These are phyloP conservation scores for Entomortierella beljakovae DNA, from an alignment of 192 early-diverging fungal genomes.

Conservation along the genomic window DNA sequence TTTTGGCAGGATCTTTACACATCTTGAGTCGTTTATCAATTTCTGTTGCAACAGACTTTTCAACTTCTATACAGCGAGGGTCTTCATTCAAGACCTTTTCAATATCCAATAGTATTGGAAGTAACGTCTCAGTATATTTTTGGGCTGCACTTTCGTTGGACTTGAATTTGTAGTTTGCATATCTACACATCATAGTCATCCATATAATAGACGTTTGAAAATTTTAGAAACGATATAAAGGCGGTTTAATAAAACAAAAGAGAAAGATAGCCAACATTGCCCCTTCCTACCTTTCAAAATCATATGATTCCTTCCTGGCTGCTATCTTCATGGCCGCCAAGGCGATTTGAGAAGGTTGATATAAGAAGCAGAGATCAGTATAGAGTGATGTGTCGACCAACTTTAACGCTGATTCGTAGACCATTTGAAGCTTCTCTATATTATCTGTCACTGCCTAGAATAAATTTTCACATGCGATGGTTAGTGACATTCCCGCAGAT, in stretches of 20 bases:
- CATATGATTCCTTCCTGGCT: conserved; percentile 62
- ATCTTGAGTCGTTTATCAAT: conserved; percentile 73
- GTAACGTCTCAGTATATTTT: conserved; percentile 54
- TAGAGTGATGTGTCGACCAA: conserved; percentile 70
- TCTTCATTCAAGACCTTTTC: conserved; percentile 57
- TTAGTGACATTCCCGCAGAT: too few relatives aligned
- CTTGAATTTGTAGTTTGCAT: conserved; percentile 41
- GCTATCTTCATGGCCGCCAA: conserved; percentile 74
- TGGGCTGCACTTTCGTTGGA: conserved; percentile 26
- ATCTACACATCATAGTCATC: conserved; percentile 2
- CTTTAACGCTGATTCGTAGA: conserved; percentile 65
- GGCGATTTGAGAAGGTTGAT: conserved; percentile 83
- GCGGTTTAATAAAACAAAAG: background rate
- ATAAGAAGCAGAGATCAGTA: conserved; percentile 80
- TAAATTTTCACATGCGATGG: too few relatives aligned
- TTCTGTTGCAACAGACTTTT: conserved; percentile 57
- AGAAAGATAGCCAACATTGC: background rate
- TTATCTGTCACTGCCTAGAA: conserved; percentile 53
- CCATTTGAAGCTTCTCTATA: conserved; percentile 57
- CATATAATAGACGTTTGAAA: background rate
- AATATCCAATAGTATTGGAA: conserved; percentile 64
- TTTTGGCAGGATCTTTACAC: conserved; percentile 81
- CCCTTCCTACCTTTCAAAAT: conserved; percentile 58
- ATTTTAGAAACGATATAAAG: background rate
- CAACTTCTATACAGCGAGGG: conserved; percentile 54